Percentiles rank a stretch among this genome's conserved stretches.
Conservation (phyloP, 2,329 filamentous ascomycete genomes). For the Knoxdaviesia capensis region DNA sequence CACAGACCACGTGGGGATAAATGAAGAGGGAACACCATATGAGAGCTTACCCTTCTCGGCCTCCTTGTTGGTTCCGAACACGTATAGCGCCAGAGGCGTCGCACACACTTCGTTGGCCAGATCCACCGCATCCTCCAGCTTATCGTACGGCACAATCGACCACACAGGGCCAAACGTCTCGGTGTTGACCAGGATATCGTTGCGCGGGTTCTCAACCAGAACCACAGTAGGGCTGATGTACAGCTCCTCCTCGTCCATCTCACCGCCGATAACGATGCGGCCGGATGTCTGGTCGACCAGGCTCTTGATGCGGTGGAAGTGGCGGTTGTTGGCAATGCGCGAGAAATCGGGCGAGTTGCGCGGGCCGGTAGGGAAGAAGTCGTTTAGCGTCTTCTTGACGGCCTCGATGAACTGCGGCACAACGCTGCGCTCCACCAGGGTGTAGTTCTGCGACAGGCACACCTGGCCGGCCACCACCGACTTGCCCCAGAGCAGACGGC, state of each 20-base stretch:
- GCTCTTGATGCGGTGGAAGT: slow-evolving; percentile 68
- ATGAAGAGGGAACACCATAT: background rate
- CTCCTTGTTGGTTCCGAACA: slow-evolving; percentile 67
- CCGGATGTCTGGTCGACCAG: slow-evolving; percentile 76
- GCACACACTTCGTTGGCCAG: slow-evolving; percentile 64
- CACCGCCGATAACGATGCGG: slow-evolving; percentile 72
- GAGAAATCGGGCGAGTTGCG: slow-evolving; percentile 59
- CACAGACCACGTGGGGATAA: background rate
- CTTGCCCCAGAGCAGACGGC: slow-evolving; percentile 79
- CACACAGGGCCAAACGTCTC: slow-evolving; percentile 93
- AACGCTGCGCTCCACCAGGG: slow-evolving; percentile 59
- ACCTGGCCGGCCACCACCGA: slow-evolving; percentile 72
- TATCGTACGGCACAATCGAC: slow-evolving; percentile 56
- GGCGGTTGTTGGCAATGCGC: slow-evolving; percentile 59
- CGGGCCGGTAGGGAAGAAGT: slow-evolving; percentile 71
- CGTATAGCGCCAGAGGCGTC: slow-evolving; percentile 67
- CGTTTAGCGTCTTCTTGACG: slow-evolving; percentile 48
- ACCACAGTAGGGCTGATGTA: slow-evolving; percentile 91
- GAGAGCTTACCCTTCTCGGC: slow-evolving; percentile 44
- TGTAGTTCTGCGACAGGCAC: slow-evolving; percentile 86
- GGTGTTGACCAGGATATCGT: slow-evolving; percentile 61
- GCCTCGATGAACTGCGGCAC: slow-evolving; percentile 52
- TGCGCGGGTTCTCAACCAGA: slow-evolving; percentile 45
- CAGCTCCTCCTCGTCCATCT: slow-evolving; percentile 56
- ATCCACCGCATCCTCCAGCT: slow-evolving; percentile 68